Evolutionary conservation across 768 basidiomycete genomes (phyloP).

Genomic region (Suillus weaverae): DNA sequence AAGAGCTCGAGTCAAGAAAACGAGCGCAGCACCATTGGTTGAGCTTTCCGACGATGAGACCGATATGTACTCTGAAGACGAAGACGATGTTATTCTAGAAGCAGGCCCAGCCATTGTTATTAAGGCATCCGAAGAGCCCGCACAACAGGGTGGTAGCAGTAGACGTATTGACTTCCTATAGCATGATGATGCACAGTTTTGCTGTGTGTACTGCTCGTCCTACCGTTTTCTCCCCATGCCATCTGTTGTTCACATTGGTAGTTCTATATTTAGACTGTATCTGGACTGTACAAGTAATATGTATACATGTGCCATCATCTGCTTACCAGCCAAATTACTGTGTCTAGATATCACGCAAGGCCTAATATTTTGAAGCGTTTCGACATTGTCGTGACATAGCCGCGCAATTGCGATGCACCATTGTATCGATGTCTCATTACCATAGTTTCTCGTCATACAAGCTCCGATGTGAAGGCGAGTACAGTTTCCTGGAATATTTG

Average conservation of each 20-base stretch:
- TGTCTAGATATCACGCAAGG: not conserved
- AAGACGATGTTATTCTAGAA: constrained; percentile 74
- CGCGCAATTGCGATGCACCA: not conserved
- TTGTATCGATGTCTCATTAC: not conserved
- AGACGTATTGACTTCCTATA: not conserved
- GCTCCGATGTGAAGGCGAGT: not conserved
- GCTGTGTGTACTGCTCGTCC: not conserved
- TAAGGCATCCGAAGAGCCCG: constrained; percentile 31
- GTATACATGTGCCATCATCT: not conserved
- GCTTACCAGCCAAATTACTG: not conserved
- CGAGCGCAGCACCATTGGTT: constrained; percentile 32
- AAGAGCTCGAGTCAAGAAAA: constrained; percentile 41
- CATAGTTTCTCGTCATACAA: not conserved
- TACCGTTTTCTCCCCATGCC: not conserved
- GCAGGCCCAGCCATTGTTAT: constrained; percentile 64
- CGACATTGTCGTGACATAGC: not conserved
- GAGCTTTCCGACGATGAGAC: constrained; percentile 38
- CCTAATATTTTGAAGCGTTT: not conserved
- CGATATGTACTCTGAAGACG: constrained; percentile 44
- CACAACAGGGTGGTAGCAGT: constrained; percentile 3
- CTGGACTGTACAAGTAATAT: not conserved
- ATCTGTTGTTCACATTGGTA: not conserved
- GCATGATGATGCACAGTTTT: not conserved
- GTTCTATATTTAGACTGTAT: constrained; percentile 8
- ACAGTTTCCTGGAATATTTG: not conserved